Evolutionary conservation across 116 monocot genomes (phyloP).

Genomic region (Trichopus zeylanicus): DNA sequence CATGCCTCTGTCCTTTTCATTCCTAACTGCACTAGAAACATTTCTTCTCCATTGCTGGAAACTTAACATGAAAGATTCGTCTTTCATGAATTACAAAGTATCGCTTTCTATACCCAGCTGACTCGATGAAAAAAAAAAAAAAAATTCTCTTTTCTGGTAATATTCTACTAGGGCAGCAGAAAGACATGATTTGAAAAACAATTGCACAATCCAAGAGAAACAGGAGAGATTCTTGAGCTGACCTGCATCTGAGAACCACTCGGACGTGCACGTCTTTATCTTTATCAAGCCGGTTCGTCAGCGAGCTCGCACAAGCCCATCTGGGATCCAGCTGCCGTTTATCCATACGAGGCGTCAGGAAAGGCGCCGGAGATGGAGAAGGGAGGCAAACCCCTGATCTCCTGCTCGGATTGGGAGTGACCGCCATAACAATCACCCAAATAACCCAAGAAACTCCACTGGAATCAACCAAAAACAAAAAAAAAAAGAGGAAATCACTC

Average conservation of each 20-base stretch:
- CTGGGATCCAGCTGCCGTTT: slow-evolving; percentile 40
- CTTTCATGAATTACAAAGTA: too few species aligned
- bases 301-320: slow-evolving; percentile 39
- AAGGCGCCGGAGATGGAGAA: slow-evolving; percentile 30
- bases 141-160: too few species aligned
- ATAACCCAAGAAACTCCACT: not conserved
- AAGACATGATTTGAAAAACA: not conserved
- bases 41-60: too few species aligned
- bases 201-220: not conserved
- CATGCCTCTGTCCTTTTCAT: too few species aligned
- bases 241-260: slow-evolving; percentile 88
- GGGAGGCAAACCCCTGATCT: slow-evolving; percentile 40
- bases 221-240: not conserved
- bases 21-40: too few species aligned
- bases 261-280: slow-evolving; percentile 61
- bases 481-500: too few species aligned
- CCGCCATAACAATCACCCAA: slow-evolving; percentile 17
- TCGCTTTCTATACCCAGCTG: too few species aligned
- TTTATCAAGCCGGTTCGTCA: slow-evolving; percentile 18
- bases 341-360: slow-evolving; percentile 41
- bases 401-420: slow-evolving; percentile 31
- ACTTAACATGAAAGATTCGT: too few species aligned
- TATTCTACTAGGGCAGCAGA: too few species aligned
- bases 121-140: too few species aligned
- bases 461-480: not conserved